phyloP scores from a whole-genome alignment of 306 rosid genomes.

The Quercus berberidifolia region DNA sequence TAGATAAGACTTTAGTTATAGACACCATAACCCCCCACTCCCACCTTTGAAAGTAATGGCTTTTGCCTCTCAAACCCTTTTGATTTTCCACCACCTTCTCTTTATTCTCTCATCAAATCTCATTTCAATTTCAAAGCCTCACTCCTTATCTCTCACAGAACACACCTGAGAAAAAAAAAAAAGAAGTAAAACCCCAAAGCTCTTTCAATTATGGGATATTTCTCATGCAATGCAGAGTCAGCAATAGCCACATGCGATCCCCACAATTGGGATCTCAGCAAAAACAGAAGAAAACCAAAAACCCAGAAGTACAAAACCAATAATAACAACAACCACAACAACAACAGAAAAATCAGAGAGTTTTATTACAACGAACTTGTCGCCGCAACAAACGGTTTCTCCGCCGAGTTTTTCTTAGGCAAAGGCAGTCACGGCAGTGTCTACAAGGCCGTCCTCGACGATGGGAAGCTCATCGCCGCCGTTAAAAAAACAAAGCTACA shows the following conservation, averaged over 20 bases:
- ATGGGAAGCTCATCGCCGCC: slow-evolving; percentile 62
- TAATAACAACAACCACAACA: neutral
- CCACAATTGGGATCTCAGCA: slow-evolving; percentile 41
- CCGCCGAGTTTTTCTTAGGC: slow-evolving; percentile 63
- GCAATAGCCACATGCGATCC: slow-evolving; percentile 76
- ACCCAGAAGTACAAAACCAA: neutral
- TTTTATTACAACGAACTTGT: slow-evolving; percentile 48
- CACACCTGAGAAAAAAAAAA: neutral
- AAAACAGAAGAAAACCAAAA: slow-evolving; percentile 15
- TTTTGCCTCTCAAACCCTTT: slow-evolving; percentile 27
- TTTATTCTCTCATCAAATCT: neutral
- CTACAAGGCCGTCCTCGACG: slow-evolving; percentile 64
- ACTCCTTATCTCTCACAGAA: neutral
- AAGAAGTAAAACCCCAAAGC: no score
- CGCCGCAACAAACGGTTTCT: slow-evolving; percentile 58
- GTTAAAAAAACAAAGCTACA: slow-evolving; percentile 52
- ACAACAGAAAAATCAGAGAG: slow-evolving; percentile 26
- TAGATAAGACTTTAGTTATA: slow-evolving; percentile 27
- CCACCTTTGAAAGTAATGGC: slow-evolving; percentile 39
- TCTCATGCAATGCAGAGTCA: slow-evolving; percentile 76
- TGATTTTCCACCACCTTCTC: slow-evolving; percentile 5
- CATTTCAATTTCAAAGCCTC: neutral
- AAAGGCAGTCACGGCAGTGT: slow-evolving; percentile 89
- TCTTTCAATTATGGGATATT: slow-evolving; percentile 43
- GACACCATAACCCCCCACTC: slow-evolving; percentile 7